phyloP scores from a whole-genome alignment of 2,329 filamentous ascomycete species.

The Allantophomopsis cytisporea region DNA sequence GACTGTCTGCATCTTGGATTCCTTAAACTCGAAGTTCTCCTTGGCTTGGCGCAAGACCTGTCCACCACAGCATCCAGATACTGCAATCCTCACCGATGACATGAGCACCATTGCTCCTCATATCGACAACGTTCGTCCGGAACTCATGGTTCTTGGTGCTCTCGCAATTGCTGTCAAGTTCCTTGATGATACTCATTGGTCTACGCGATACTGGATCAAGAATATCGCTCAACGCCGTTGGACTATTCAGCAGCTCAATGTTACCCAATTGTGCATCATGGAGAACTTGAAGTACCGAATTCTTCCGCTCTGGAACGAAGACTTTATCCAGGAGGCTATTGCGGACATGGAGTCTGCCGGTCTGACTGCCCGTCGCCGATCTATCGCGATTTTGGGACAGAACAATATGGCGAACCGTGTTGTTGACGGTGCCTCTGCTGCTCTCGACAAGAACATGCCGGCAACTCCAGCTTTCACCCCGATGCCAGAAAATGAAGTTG shows the following conservation, averaged over 20 bases:
- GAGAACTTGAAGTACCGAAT: constrained; percentile 51
- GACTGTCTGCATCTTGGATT: constrained; percentile 53
- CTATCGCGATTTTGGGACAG: too few relatives aligned
- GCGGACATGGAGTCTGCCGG: constrained; percentile 51
- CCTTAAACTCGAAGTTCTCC: constrained; percentile 47
- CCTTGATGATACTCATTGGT: constrained; percentile 41
- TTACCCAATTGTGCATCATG: constrained; percentile 50
- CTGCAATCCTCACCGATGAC: constrained; percentile 16
- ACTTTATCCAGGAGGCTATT: constrained; percentile 42
- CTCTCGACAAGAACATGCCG: too few relatives aligned
- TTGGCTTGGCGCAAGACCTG: constrained; percentile 46
- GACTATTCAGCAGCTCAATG: constrained; percentile 48
- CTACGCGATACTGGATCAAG: constrained; percentile 36
- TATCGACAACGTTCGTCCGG: constrained; percentile 47
- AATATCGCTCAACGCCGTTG: constrained; percentile 39
- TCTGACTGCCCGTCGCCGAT: not conserved
- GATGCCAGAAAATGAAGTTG: too few relatives aligned
- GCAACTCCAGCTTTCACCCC: too few relatives aligned
- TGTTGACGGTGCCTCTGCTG: too few relatives aligned
- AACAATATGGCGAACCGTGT: too few relatives aligned
- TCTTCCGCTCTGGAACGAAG: constrained; percentile 41
- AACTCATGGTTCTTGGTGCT: constrained; percentile 48
- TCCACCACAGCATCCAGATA: constrained; percentile 24
- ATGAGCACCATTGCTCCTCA: constrained; percentile 35
- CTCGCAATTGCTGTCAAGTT: constrained; percentile 55